Evolutionary conservation across 1,284 basidiomycete genomes (phyloP).

Genomic region (Ceratobasidium sp.): DNA sequence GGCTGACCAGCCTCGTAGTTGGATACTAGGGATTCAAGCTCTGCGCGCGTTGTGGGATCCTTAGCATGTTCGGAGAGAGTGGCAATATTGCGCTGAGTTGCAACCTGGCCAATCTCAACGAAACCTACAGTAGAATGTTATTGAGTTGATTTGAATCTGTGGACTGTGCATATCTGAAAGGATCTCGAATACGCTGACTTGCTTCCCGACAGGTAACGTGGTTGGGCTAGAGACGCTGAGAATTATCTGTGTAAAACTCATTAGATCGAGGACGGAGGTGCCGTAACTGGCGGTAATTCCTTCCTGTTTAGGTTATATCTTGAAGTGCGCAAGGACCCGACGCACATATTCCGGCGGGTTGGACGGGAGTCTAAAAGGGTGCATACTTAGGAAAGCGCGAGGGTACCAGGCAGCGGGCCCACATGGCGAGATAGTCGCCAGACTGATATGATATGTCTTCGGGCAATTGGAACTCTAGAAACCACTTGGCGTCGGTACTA

Average conservation of each 20-base stretch:
- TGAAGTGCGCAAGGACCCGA: conserved; percentile 43
- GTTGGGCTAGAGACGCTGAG: conserved; percentile 58
- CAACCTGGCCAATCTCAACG: conserved; percentile 52
- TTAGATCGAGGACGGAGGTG: neutral
- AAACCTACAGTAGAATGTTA: conserved; percentile 38
- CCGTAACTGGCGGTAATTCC: conserved; percentile 49
- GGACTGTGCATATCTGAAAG: conserved; percentile 54
- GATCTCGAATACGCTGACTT: conserved; percentile 17
- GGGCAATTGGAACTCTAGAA: conserved; percentile 12
- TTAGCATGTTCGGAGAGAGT: conserved; percentile 43
- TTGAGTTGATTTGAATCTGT: conserved; percentile 52
- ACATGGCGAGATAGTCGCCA: conserved; percentile 42
- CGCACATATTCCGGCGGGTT: conserved; percentile 46
- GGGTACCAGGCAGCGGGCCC: conserved; percentile 53
- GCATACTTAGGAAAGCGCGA: conserved; percentile 58
- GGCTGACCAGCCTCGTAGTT: conserved; percentile 57
- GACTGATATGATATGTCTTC: conserved; percentile 27
- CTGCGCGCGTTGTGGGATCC: conserved; percentile 45
- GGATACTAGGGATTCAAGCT: conserved; percentile 53
- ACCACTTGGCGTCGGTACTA: neutral
- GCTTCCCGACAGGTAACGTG: conserved; percentile 52
- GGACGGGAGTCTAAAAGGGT: conserved; percentile 36
- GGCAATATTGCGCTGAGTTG: conserved; percentile 50
- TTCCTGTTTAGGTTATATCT: conserved; percentile 56
- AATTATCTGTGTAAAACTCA: conserved; percentile 53